phyloP scores from a whole-genome alignment of 2,329 filamentous ascomycete genomes.

The Polychaeton citri region DNA sequence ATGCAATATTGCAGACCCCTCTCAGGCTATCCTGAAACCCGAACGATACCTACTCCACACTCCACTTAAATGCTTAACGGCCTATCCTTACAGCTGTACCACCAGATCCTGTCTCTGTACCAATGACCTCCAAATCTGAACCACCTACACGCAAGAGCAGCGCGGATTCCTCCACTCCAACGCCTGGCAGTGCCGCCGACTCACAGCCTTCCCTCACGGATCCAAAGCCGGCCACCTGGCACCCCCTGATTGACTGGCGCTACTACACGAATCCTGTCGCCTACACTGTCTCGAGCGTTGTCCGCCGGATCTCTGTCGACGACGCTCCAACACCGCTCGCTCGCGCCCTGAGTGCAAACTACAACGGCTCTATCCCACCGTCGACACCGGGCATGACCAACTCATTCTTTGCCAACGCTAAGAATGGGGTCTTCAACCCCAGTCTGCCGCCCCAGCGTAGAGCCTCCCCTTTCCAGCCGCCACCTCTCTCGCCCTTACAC shows the following conservation, averaged over 20 bases:
- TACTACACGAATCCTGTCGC: conserved; percentile 38
- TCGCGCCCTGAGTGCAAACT: conserved; percentile 23
- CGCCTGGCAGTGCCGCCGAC: too few species aligned
- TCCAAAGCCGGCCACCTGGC: background rate
- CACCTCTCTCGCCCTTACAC: conserved; percentile 69
- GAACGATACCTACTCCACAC: too few species aligned
- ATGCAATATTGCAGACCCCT: too few species aligned
- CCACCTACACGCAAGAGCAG: too few species aligned
- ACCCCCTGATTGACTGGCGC: background rate
- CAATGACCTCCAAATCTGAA: too few species aligned
- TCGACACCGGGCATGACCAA: conserved; percentile 10
- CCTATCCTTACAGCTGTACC: too few species aligned
- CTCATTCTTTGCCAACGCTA: too few species aligned
- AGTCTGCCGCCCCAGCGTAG: conserved; percentile 38
- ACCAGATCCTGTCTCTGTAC: too few species aligned
- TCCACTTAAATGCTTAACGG: too few species aligned
- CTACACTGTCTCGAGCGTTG: conserved; percentile 34
- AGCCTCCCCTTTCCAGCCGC: conserved; percentile 71
- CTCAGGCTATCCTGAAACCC: too few species aligned
- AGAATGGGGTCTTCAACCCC: conserved; percentile 44
- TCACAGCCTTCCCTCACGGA: too few species aligned
- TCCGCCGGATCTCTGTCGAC: conserved; percentile 34
- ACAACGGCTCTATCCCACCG: conserved; percentile 18
- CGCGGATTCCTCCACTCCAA: too few species aligned
- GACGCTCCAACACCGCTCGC: conserved; percentile 24